Base-by-base conservation (phyloP, 768 basidiomycete species). In the Mycena chlorophos region DNA sequence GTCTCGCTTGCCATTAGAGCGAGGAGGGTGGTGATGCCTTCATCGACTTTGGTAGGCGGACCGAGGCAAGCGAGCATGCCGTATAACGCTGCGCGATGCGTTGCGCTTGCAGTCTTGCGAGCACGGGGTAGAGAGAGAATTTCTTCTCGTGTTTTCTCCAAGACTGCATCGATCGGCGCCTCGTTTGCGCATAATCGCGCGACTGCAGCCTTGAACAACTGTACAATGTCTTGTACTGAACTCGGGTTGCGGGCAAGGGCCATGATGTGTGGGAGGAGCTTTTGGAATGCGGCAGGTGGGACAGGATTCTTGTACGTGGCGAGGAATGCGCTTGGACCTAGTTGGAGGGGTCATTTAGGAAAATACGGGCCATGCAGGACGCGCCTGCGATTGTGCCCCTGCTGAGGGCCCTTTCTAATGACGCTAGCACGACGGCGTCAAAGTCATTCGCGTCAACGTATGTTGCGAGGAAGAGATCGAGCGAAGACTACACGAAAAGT, bases 61-160 rank as follows among this genome's bases (percentile, higher is more conserved):
- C 54, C 66, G 13, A 62, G 38, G 4, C 81, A 81, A 2, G 86
- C 71, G 1, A 94, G 77, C 86, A 98, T 92, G 1, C 83, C 78
- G 71, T 92, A 95, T 8, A 98, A 75, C 0, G 88, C 77, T 4
- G 85, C 69, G 17, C 95, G 85, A 67, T 98, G 94, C 53, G 96
- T 96, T 2, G 89, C 81, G 1, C 93, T 92, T 1, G 86, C 74
- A 0, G 94, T 91, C 75, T 97, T 99, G 20, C 92, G 89, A 0
- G 86, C 70, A 63, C 88, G 86, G 1, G 93, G 89, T 0, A 93
- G 77, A n/a, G 75, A 73, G 10, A 94, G 73, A 4, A 94, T 69
- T 58, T 96, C 92, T 16, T 62, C 60, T 31, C 48, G 51, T 8
- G 75, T 75, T 2, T 86, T 78, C 12, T 84, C 78, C 1, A 75